These are phyloP conservation scores for Apophysomyces sp. DNA, from an alignment of 371 early-diverging fungal species.

Conservation along the genomic window DNA sequence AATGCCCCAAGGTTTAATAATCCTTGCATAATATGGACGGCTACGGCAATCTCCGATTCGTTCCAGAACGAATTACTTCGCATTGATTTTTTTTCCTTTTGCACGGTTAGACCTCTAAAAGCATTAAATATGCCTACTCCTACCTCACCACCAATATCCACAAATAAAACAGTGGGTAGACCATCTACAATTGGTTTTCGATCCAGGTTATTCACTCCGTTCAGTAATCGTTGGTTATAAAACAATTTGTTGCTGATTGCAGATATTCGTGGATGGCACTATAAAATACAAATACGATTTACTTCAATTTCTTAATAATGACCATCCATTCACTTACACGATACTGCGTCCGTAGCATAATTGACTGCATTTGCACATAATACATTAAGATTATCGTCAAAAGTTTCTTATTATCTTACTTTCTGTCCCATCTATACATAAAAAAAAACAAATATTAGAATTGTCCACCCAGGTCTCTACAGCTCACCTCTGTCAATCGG, in stretches of 20 bases:
- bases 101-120: background rate
- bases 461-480: background rate
- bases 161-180: slow-evolving; percentile 68
- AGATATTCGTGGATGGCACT: slow-evolving; percentile 85
- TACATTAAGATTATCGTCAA: background rate
- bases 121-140: slow-evolving; percentile 10
- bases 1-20: slow-evolving; percentile 42
- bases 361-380: slow-evolving; percentile 32
- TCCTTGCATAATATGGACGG: slow-evolving; percentile 40
- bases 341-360: slow-evolving; percentile 84
- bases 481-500: slow-evolving; percentile 61
- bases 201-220: slow-evolving; percentile 55
- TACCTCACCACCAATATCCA: slow-evolving; percentile 58
- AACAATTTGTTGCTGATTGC: slow-evolving; percentile 79
- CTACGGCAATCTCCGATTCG: slow-evolving; percentile 47
- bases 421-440: slow-evolving; percentile 25
- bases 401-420: slow-evolving; percentile 11
- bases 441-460: background rate
- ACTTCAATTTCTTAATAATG: background rate
- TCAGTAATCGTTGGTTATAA: slow-evolving; percentile 60
- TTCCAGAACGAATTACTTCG: slow-evolving; percentile 56
- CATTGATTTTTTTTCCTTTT: slow-evolving; percentile 41
- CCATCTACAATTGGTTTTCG: slow-evolving; percentile 55
- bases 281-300: background rate
- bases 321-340: slow-evolving; percentile 52